Percentiles rank a stretch among this genome's conserved stretches.
These are phyloP conservation scores for Meyerozyma smithsonii DNA, from an alignment of 1,139 yeast species.

Conservation along the genomic window DNA sequence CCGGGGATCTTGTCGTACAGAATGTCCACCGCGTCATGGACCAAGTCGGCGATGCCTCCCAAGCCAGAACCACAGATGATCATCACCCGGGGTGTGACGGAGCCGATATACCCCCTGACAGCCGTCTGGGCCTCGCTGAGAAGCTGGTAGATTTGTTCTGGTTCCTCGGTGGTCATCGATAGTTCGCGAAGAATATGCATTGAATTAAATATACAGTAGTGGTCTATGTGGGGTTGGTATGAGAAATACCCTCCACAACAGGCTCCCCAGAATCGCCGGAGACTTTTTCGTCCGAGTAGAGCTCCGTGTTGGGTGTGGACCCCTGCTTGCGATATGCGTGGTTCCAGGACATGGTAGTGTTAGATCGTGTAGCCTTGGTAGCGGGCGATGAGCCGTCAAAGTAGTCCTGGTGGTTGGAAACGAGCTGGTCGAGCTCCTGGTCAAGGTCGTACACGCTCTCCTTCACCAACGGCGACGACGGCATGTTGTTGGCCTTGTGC, in stretches of 20 bases:
- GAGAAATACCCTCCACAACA: background rate
- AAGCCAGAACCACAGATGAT: constrained; percentile 94
- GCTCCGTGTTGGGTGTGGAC: constrained; percentile 32
- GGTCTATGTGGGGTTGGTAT: background rate
- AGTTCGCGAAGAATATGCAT: constrained; percentile 1
- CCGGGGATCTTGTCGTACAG: constrained; percentile 74
- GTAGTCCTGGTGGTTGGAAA: constrained; percentile 8
- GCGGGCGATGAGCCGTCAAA: constrained; percentile 26
- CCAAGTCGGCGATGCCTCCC: constrained; percentile 70
- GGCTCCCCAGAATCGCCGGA: background rate
- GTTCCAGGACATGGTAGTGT: constrained; percentile 33
- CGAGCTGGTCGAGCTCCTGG: constrained; percentile 18
- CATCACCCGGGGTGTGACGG: constrained; percentile 51
- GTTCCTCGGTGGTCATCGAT: background rate
- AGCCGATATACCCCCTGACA: constrained; percentile 12
- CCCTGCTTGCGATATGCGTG: constrained; percentile 18
- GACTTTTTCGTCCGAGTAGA: constrained; percentile 22
- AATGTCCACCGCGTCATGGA: constrained; percentile 46
- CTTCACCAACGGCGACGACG: constrained; percentile 35
- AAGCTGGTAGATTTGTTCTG: constrained; percentile 7
- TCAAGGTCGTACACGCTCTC: constrained; percentile 12
- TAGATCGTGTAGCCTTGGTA: constrained; percentile 30
- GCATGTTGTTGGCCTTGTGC: constrained; percentile 30
- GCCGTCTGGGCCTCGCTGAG: constrained; percentile 18
- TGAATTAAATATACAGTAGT: background rate